These are phyloP conservation scores for Amanita subjunquillea DNA, from an alignment of 768 basidiomycete genomes.

Conservation along the genomic window DNA sequence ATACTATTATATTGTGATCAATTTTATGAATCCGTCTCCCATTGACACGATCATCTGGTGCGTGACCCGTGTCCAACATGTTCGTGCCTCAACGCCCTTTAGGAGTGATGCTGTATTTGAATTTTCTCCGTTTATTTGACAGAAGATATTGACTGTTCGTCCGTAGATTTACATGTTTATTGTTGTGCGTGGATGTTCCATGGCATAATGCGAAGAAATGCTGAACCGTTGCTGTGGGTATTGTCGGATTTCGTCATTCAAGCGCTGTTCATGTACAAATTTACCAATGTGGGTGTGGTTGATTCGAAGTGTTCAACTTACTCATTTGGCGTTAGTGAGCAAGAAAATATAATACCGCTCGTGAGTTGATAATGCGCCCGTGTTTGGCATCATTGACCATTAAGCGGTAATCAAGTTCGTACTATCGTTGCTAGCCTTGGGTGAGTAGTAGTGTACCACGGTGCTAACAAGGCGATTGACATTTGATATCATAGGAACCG, in stretches of 20 bases:
- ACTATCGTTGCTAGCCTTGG: slow-evolving; percentile 33
- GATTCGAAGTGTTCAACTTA: background rate
- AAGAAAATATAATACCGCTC: slow-evolving; percentile 31
- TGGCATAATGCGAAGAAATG: background rate
- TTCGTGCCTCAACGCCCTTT: too few relatives aligned
- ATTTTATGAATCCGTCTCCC: slow-evolving; percentile 34
- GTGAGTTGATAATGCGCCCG: slow-evolving; percentile 21
- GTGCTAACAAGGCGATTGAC: too few relatives aligned
- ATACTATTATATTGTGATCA: slow-evolving; percentile 47
- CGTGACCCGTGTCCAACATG: slow-evolving; percentile 7
- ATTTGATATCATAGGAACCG: slow-evolving; percentile 18
- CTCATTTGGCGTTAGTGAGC: slow-evolving; percentile 25
- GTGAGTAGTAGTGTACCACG: slow-evolving; percentile 18
- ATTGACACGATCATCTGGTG: slow-evolving; percentile 24
- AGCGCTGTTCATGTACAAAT: slow-evolving; percentile 41
- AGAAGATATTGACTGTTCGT: background rate
- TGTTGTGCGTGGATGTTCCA: slow-evolving; percentile 29
- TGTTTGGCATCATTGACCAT: background rate
- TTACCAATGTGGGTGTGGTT: slow-evolving; percentile 31
- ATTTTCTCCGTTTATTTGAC: background rate
- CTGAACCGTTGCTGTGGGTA: slow-evolving; percentile 19
- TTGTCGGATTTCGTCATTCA: slow-evolving; percentile 41
- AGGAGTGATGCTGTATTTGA: too few relatives aligned
- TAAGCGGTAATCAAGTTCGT: slow-evolving; percentile 14
- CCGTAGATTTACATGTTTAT: slow-evolving; percentile 39